Conservation (phyloP, 2,329 filamentous ascomycete genomes). For the Achaetomium macrosporum region DNA sequence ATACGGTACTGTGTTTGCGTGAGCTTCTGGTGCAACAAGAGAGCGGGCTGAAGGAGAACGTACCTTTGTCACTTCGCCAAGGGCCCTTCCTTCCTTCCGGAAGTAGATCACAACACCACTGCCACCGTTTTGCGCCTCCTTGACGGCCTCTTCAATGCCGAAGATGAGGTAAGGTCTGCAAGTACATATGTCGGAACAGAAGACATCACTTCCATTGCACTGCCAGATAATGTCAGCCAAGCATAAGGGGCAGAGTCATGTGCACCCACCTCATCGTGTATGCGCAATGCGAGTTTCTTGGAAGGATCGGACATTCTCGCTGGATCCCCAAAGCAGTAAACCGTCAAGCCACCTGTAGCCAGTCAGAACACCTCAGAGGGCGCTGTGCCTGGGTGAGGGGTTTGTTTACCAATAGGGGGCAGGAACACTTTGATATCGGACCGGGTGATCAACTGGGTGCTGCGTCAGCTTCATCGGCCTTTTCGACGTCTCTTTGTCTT, state of each 20-base stretch:
- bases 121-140: constrained; percentile 89
- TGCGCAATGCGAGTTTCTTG: constrained; percentile 71
- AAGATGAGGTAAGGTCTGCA: constrained; percentile 94
- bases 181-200: constrained; percentile 96
- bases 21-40: constrained; percentile 25
- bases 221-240: constrained; percentile 25
- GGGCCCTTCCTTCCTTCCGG: constrained; percentile 89
- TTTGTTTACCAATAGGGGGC: constrained; percentile 69
- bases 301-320: constrained; percentile 88
- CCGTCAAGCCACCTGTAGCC: constrained; percentile 68
- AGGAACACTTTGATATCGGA: constrained; percentile 93
- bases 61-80: constrained; percentile 94
- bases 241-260: background rate
- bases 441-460: constrained; percentile 69
- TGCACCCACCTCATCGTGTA: constrained; percentile 58
- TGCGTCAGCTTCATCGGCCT: constrained; percentile 13
- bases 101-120: constrained; percentile 98
- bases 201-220: constrained; percentile 96
- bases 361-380: constrained; percentile 8
- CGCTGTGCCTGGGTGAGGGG: background rate
- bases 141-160: constrained; percentile 94
- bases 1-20: constrained; percentile 41
- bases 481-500: background rate
- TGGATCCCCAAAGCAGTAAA: constrained; percentile 95
- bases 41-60: constrained; percentile 31